These are phyloP conservation scores for Cyclotella baltica DNA, from an alignment of 108 stramenopile species.

Conservation along the genomic window DNA sequence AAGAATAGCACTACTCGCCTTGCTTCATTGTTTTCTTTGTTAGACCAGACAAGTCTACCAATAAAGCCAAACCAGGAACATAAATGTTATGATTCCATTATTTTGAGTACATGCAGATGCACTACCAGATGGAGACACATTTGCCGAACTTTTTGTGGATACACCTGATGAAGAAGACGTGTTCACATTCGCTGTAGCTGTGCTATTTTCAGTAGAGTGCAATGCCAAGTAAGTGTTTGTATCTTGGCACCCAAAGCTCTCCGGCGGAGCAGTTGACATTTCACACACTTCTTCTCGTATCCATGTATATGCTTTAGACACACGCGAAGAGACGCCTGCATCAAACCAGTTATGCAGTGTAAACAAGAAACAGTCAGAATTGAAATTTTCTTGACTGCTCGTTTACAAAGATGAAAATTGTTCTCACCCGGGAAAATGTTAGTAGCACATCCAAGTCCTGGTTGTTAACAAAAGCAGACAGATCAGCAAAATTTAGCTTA, in stretches of 20 bases:
- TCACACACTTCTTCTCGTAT: not conserved
- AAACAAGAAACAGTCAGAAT: not conserved
- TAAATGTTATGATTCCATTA: too few relatives aligned
- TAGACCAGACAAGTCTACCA: too few relatives aligned
- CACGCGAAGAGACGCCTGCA: not conserved
- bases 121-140: too few relatives aligned
- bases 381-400: not conserved
- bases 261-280: not conserved
- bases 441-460: not conserved
- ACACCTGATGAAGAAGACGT: too few relatives aligned
- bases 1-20: too few relatives aligned
- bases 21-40: too few relatives aligned
- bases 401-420: not conserved
- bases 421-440: conserved; percentile 4
- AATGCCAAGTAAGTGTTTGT: not conserved
- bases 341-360: not conserved
- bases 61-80: too few relatives aligned
- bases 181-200: too few relatives aligned
- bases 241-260: not conserved
- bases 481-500: too few relatives aligned
- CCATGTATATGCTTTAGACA: not conserved
- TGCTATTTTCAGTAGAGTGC: not conserved
- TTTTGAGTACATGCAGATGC: too few relatives aligned
- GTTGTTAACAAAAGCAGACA: too few relatives aligned
- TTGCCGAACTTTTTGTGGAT: too few relatives aligned